Evolutionary conservation across 768 basidiomycete species (phyloP), one percentile per base, ranked within the genome.

Genomic region (Leccinum obscurum): DNA sequence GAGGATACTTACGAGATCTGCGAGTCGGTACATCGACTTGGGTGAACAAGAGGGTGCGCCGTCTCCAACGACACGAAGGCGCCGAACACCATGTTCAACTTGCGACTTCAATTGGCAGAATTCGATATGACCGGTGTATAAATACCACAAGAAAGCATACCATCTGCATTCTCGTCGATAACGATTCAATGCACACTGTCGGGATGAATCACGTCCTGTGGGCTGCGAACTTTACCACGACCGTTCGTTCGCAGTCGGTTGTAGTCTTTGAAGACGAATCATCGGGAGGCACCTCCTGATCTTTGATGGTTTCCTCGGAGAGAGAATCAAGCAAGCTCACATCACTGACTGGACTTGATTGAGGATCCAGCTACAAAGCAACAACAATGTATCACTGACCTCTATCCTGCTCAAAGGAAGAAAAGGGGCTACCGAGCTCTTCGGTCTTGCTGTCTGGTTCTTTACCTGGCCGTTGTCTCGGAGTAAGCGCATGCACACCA

Each of bases 21-120:
- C 73, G 1, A 77, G 56, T 52, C 72, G 73, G 34, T 76, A 76
- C 72, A 77, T 76, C 0, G 76, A 77, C 66, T 76, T 76, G 11
- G 76, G 75, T 17, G 75, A 76, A 55, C 75, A 76, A 8, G 56
- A 39, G 2, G 64, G 65, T 28, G 58, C 52, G 3, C 41, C 51
- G 9, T 57, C 60, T 46, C 56, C 34, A 41, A 39, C 1, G 17
- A 35, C 26, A 6, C 49, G 54, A n/a, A 49, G 9, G 15, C 10
- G 44, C 5, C 13, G 39, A 52, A 15, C 13, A 50, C 57, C 57
- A 7, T 39, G 44, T 49, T 51, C 52, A 6, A 49, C 53, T 48
- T 70, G 63, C 28, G 30, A 32, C 3, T 32, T 10, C 48, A 69
- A 32, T 35, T 58, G 37, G 15, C 39, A 24, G 54, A 71, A 70